Conservation (phyloP, 1,284 basidiomycete species). For the Cerioporus squamosus region DNA sequence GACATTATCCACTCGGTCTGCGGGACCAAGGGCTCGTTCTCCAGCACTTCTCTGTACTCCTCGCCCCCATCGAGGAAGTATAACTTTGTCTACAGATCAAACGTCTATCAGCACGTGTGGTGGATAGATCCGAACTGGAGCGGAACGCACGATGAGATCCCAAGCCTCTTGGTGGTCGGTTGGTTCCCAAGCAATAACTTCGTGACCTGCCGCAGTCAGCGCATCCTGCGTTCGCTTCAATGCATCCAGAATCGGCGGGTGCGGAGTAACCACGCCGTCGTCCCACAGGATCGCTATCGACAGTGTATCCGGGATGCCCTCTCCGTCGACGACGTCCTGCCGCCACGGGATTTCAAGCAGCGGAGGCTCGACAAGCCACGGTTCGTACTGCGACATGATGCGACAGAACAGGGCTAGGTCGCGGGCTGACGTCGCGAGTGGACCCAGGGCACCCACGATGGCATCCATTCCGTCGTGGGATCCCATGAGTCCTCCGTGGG, state of each 20-base stretch:
- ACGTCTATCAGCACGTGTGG: constrained; percentile 16
- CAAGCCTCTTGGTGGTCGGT: constrained; percentile 49
- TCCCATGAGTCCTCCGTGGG: constrained; percentile 53
- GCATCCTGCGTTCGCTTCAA: constrained; percentile 46
- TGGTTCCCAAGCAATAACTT: constrained; percentile 54
- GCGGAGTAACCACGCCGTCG: constrained; percentile 58
- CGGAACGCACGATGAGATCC: constrained; percentile 50
- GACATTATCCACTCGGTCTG: constrained; percentile 53
- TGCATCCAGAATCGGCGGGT: constrained; percentile 56
- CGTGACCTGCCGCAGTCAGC: constrained; percentile 55
- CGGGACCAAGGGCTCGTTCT: constrained; percentile 44
- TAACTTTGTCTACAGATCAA: constrained; percentile 42
- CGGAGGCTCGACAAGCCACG: constrained; percentile 59
- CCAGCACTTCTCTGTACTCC: constrained; percentile 47
- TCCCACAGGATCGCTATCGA: constrained; percentile 58
- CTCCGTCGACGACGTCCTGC: constrained; percentile 41
- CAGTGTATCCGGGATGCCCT: constrained; percentile 47
- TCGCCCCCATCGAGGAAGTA: constrained; percentile 55
- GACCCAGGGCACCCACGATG: constrained; percentile 55
- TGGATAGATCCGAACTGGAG: constrained; percentile 12
- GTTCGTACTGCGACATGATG: constrained; percentile 52
- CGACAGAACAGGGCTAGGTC: constrained; percentile 58
- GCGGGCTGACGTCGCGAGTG: constrained; percentile 53
- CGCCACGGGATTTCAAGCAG: constrained; percentile 60
- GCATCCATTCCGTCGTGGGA: constrained; percentile 61